Percentiles rank a stretch among this genome's conserved stretches.
Conservation (phyloP, 257 asterid genomes). For the Galeopsis tetrahit region DNA sequence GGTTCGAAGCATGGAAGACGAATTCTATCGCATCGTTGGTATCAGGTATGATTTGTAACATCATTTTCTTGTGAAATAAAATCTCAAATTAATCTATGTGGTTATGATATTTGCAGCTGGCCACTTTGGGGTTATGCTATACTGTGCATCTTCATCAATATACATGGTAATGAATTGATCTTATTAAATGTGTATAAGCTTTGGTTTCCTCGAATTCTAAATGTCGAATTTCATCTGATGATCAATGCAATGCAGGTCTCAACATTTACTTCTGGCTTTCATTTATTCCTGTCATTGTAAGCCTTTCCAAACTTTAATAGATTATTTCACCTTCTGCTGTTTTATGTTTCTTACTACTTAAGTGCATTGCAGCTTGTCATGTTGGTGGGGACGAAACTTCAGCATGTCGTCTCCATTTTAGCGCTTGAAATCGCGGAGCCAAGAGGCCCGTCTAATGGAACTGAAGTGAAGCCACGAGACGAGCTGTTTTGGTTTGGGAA, state of each 20-base stretch:
- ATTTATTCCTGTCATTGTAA: slow-evolving; percentile 82
- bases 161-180: slow-evolving; percentile 61
- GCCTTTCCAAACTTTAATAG: slow-evolving; percentile 28
- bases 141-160: slow-evolving; percentile 82
- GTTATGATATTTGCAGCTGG: slow-evolving; percentile 64
- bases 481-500: slow-evolving; percentile 89
- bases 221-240: slow-evolving; percentile 14
- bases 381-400: slow-evolving; percentile 91
- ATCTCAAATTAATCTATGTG: slow-evolving; percentile 5
- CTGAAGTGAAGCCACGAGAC: slow-evolving; percentile 84
- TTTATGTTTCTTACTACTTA: slow-evolving; percentile 36
- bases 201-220: slow-evolving; percentile 4
- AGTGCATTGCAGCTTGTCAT: slow-evolving; percentile 62
- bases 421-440: slow-evolving; percentile 86
- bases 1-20: slow-evolving; percentile 98
- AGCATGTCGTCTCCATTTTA: slow-evolving; percentile 81
- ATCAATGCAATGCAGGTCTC: slow-evolving; percentile 60
- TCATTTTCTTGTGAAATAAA: background rate
- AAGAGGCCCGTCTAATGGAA: slow-evolving; percentile 48
- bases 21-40: slow-evolving; percentile 80
- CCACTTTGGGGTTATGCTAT: slow-evolving; percentile 93
- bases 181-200: background rate
- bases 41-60: slow-evolving; percentile 55
- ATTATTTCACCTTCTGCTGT: background rate
- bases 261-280: slow-evolving; percentile 91